Base-by-base conservation (phyloP, 75 land plant genomes). In the Pseudotsuga menziesii region DNA sequence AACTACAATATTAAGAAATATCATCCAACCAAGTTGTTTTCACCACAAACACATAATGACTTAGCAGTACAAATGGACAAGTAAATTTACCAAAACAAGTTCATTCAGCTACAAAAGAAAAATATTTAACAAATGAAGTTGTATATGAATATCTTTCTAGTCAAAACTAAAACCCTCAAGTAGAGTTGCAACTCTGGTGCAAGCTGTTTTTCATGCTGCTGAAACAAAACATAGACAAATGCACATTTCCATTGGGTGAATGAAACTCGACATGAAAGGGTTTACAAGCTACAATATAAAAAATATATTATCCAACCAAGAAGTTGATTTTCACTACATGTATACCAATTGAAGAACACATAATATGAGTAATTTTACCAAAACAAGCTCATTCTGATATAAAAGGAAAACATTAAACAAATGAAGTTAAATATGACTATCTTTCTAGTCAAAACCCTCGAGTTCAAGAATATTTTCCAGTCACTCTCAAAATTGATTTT, bases 401-500 rank as follows among this genome's bases (percentile, higher is more conserved):
- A 63, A 23, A 29, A 16, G 32, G 9, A 29, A 64, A 64, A 32
- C 16, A 35, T 48, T 9, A 64, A 32, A 64, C 39, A 5, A 64
- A 64, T 64, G 2, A 64, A 29, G 20, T 62, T 62, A 4, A 1
- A 15, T 64, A 39, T 19, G 41, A 35, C 41, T 69, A 36, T 36
- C 22, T 36, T 67, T 36, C 71, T 17, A 36, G 48, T 36, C 20
- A 9, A 36, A 19, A 67, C 5, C n/a, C 20, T 6, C 70, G 6
- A 39, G 44, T 67, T 39, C 22, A 19, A 36, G 11, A 67, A 14
- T 35, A 17, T 3, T 36, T 39, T 67, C 17, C 17, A 6, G 48
- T 67, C 44, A 36, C 25, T 69, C 52, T 69, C 72, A 69, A 69
- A 69, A 69, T 41, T 69, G 72, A 69, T 6, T 29, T 6, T n/a